phyloP scores from a whole-genome alignment of 2,329 filamentous ascomycete species.

The Neospermospora avenae region DNA sequence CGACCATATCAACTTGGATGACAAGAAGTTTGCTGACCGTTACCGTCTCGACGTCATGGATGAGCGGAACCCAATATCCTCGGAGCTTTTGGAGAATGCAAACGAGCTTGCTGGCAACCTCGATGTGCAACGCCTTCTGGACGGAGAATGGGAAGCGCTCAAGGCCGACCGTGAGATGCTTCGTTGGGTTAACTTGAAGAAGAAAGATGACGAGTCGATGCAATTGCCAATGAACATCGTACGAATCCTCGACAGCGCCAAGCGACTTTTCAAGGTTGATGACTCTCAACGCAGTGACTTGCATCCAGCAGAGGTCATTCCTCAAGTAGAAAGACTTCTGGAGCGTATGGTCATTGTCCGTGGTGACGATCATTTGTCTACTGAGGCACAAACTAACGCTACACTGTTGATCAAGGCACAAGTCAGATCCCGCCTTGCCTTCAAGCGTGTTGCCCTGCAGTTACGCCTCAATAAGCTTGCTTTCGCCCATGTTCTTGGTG shows the following conservation, averaged over 20 bases:
- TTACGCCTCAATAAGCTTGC: conserved; percentile 87
- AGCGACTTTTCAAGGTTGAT: conserved; percentile 86
- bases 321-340: conserved; percentile 70
- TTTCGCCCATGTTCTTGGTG: conserved; percentile 87
- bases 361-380: conserved; percentile 76
- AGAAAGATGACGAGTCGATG: conserved; percentile 80
- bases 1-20: conserved; percentile 78
- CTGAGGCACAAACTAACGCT: conserved; percentile 82
- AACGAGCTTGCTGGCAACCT: conserved; percentile 83
- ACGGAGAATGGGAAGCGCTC: conserved; percentile 82
- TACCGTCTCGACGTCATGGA: conserved; percentile 89
- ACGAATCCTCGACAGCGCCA: conserved; percentile 86
- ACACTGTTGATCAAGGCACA: conserved; percentile 92
- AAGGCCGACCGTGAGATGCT: conserved; percentile 71
- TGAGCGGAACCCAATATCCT: conserved; percentile 48
- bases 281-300: conserved; percentile 83
- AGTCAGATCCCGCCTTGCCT: conserved; percentile 82
- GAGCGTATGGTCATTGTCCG: conserved; percentile 81
- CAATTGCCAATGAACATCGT: conserved; percentile 89
- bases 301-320: conserved; percentile 82
- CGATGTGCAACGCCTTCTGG: conserved; percentile 81
- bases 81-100: conserved; percentile 81
- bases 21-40: conserved; percentile 72
- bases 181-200: conserved; percentile 61
- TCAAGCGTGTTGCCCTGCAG: conserved; percentile 85